phyloP scores from a whole-genome alignment of 768 basidiomycete genomes.

The Dioszegia aurantiaca region DNA sequence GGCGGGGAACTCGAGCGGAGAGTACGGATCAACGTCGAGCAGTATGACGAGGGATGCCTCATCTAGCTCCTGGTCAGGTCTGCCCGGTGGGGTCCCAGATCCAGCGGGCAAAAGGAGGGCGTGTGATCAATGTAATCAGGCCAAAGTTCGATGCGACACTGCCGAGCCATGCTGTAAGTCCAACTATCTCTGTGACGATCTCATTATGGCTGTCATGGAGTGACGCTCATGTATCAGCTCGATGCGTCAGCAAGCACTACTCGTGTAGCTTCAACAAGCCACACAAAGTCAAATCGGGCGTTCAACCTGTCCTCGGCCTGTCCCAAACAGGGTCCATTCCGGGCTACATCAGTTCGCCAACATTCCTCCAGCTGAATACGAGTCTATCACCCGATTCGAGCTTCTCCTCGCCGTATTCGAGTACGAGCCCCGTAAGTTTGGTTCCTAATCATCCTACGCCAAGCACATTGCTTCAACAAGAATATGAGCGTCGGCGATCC shows the following conservation, averaged over 20 bases:
- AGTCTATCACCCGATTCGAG: slow-evolving; percentile 26
- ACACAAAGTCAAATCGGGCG: slow-evolving; percentile 16
- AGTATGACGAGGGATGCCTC: slow-evolving; percentile 14
- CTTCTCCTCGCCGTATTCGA: slow-evolving; percentile 33
- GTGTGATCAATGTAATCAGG: slow-evolving; percentile 51
- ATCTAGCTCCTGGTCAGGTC: background rate
- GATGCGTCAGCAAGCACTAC: slow-evolving; percentile 37
- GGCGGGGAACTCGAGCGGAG: slow-evolving; percentile 20
- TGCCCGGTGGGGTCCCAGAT: slow-evolving; percentile 21
- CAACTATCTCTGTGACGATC: background rate
- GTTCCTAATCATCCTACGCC: slow-evolving; percentile 13
- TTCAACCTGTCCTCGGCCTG: background rate
- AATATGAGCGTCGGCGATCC: background rate
- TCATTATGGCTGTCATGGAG: background rate
- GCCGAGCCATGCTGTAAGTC: slow-evolving; percentile 46
- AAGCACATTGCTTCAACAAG: background rate
- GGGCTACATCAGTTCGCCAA: background rate
- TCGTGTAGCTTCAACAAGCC: slow-evolving; percentile 40
- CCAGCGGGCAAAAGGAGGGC: slow-evolving; percentile 47
- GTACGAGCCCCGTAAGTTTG: background rate
- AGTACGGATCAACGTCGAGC: slow-evolving; percentile 21
- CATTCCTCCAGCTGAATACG: slow-evolving; percentile 1
- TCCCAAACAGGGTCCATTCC: background rate
- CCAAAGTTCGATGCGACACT: slow-evolving; percentile 49
- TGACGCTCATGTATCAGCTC: slow-evolving; percentile 20